phyloP scores from a whole-genome alignment of 1,284 basidiomycete genomes.

The Taiwanofungus camphoratus region DNA sequence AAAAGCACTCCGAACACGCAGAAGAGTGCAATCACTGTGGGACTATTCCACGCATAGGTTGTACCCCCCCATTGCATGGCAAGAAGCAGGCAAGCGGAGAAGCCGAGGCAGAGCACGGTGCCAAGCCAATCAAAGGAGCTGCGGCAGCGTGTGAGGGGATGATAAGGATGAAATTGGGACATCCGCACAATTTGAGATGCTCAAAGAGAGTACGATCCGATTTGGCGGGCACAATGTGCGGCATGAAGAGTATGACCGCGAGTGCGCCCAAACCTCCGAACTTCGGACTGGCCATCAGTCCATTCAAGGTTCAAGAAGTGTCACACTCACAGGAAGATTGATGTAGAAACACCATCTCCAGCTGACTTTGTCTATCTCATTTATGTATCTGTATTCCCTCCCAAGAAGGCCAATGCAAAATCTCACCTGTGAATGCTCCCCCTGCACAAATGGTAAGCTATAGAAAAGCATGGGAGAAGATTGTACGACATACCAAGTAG shows the following conservation, averaged over 20 bases:
- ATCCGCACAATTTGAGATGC: background rate
- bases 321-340: constrained; percentile 21
- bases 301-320: background rate
- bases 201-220: background rate
- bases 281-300: constrained; percentile 1
- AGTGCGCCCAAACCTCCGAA: constrained; percentile 29
- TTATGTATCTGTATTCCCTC: background rate
- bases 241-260: constrained; percentile 33
- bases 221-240: constrained; percentile 2
- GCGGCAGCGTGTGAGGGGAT: too few species aligned
- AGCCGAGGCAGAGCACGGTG: background rate
- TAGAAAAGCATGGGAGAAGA: too few species aligned
- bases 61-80: constrained; percentile 4
- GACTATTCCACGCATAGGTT: background rate
- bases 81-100: background rate
- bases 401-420: too few species aligned
- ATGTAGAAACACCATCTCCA: constrained; percentile 41
- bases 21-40: constrained; percentile 1
- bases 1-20: constrained; percentile 1
- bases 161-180: background rate
- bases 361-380: constrained; percentile 18
- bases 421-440: constrained; percentile 13
- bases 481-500: constrained; percentile 20
- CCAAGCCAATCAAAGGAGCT: background rate
- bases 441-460: background rate